These are phyloP conservation scores for Zymoseptoria pseudotritici DNA, from an alignment of 2,329 filamentous ascomycete species.

Conservation along the genomic window DNA sequence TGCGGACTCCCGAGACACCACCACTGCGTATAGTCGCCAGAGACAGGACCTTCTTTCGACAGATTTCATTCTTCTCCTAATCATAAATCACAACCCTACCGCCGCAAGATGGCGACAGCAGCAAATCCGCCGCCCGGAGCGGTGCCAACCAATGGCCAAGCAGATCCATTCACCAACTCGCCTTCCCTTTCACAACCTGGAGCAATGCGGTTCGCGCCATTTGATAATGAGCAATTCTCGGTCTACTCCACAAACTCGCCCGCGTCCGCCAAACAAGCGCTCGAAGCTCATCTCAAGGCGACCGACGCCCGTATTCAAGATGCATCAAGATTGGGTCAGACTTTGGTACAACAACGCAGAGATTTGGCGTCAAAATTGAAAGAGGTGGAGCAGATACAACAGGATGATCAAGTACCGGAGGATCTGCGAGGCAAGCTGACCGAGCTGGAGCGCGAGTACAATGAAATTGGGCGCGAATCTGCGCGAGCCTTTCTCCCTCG, in stretches of 20 bases:
- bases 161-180: slow-evolving; percentile 40
- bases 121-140: slow-evolving; percentile 37
- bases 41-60: slow-evolving; percentile 4
- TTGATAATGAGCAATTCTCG: slow-evolving; percentile 69
- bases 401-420: slow-evolving; percentile 60
- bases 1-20: slow-evolving; percentile 12
- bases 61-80: slow-evolving; percentile 4
- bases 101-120: slow-evolving; percentile 34
- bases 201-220: slow-evolving; percentile 67
- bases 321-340: slow-evolving; percentile 79
- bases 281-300: slow-evolving; percentile 87
- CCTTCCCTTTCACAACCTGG: slow-evolving; percentile 26
- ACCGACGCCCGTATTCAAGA: slow-evolving; percentile 88
- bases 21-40: neutral
- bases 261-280: slow-evolving; percentile 75
- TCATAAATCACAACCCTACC: slow-evolving; percentile 3
- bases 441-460: slow-evolving; percentile 90
- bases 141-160: slow-evolving; percentile 30
- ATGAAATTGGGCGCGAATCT: slow-evolving; percentile 84
- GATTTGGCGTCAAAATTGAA: slow-evolving; percentile 73
- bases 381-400: slow-evolving; percentile 72
- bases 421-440: slow-evolving; percentile 75
- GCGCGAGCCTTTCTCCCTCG: slow-evolving; percentile 85
- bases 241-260: slow-evolving; percentile 72
- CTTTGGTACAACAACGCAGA: slow-evolving; percentile 78